Conservation (phyloP, 768 basidiomycete genomes). For the Cubamyces sp. region DNA sequence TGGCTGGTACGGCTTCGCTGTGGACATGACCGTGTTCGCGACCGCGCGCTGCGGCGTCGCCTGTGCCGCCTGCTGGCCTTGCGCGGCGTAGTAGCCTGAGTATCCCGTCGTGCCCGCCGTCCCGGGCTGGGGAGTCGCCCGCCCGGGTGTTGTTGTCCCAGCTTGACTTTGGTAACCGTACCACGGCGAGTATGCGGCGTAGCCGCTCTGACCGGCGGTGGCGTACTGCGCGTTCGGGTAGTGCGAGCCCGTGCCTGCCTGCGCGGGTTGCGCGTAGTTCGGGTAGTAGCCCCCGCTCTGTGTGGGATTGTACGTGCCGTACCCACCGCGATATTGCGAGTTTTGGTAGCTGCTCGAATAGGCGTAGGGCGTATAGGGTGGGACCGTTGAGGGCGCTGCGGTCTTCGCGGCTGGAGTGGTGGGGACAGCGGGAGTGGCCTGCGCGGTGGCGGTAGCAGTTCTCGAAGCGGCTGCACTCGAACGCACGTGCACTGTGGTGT, state of each 20-base stretch:
- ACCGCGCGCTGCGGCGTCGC: slow-evolving; percentile 48
- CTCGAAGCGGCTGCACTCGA: slow-evolving; percentile 34
- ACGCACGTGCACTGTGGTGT: slow-evolving; percentile 72
- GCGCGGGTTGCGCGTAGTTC: slow-evolving; percentile 31
- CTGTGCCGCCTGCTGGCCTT: slow-evolving; percentile 29
- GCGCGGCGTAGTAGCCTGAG: slow-evolving; percentile 45
- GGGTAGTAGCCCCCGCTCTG: slow-evolving; percentile 40
- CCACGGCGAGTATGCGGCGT: slow-evolving; percentile 45
- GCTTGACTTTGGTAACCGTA: slow-evolving; percentile 45
- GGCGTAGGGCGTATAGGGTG: slow-evolving; percentile 32
- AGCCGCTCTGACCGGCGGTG: slow-evolving; percentile 43
- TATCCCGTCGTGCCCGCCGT: slow-evolving; percentile 41
- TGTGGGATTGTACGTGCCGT: slow-evolving; percentile 44
- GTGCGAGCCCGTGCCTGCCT: slow-evolving; percentile 32
- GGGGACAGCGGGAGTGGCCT: slow-evolving; percentile 33
- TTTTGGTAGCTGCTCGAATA: slow-evolving; percentile 32
- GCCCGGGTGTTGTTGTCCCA: slow-evolving; percentile 37
- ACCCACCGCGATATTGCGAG: slow-evolving; percentile 41
- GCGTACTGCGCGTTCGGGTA: slow-evolving; percentile 44
- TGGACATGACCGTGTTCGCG: slow-evolving; percentile 54
- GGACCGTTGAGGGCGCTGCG: slow-evolving; percentile 35
- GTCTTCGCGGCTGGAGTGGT: slow-evolving; percentile 34
- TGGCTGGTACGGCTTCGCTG: slow-evolving; percentile 30
- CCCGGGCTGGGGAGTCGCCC: slow-evolving; percentile 49
- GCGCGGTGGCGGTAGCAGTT: slow-evolving; percentile 36